Base-by-base conservation (phyloP, 2,329 filamentous ascomycete genomes). In the Pestalotiopsis sp. region DNA sequence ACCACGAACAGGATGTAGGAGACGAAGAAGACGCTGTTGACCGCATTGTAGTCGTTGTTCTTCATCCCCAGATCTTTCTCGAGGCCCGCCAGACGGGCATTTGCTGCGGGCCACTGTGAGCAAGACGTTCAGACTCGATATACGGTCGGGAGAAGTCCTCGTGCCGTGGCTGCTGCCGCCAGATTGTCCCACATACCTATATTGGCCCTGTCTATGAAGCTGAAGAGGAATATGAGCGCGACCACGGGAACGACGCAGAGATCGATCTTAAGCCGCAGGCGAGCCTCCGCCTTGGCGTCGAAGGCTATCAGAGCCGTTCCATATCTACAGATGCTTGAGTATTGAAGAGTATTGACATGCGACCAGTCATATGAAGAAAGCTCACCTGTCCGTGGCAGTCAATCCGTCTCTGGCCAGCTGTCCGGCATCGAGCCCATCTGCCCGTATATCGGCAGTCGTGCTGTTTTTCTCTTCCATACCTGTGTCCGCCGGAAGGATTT, bases 1-100 rank as follows among this genome's bases (percentile, higher is more conserved):
- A 94, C 90, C 77, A 93, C 89, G 72, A 91, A 92, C 63, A 93
- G 27, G 73, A 93, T 92, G 78, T 94, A 94, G 9, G 88, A 88
- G 76, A 93, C 84, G 78, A 92, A 93, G 80, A 93, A 93, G 71
- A 90, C 76, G 13, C 90, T 90, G 3, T 94, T 83, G 2, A 93
- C 82, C 27, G 80, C 80, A 75, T 93, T 94, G 82, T 92, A 93
- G 75, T 92, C 90, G 75, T 92, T 89, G 31, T 86, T 86, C 14
- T 76, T 78, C 67, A 93, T 78, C 0, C 80, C 76, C 0, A 93
- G 84, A 65, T 92, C 91, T 41, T 81, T 83, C 67, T 91, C 88
- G 20, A 93, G 81, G 0, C 90, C 90, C 3, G 90, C 90, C 20
- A 93, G 81, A 70, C 85, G 86, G 2, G 90, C 91, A 76, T 93